A percentile compares a stretch with the other conserved stretches of the same genome.
Conservation (phyloP, 202 grass and related monocot genomes). For the Zizania palustris region DNA sequence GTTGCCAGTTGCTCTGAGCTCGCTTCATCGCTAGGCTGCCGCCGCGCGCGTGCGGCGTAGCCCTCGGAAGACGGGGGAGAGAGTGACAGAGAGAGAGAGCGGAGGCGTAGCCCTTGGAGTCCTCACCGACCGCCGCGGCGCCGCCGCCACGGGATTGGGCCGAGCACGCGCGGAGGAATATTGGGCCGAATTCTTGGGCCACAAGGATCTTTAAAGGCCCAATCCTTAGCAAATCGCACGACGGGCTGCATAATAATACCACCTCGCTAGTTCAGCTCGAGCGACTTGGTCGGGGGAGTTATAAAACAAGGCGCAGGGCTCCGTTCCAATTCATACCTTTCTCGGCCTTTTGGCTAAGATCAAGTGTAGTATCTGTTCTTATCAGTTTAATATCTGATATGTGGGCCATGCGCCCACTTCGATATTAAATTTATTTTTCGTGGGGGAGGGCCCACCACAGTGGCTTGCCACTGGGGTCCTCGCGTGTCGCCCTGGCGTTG, state of each 20-base stretch:
- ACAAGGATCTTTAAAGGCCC: background rate
- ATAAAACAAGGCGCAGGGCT: background rate
- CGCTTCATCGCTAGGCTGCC: too few species aligned
- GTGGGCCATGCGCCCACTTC: constrained; percentile 45
- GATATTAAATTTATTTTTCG: constrained; percentile 73
- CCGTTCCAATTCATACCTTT: constrained; percentile 35
- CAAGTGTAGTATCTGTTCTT: constrained; percentile 65
- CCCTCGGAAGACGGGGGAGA: too few species aligned
- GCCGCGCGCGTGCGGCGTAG: too few species aligned
- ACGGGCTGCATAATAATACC: background rate
- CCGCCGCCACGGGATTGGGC: background rate
- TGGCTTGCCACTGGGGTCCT: constrained; percentile 42
- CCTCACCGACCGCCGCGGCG: background rate
- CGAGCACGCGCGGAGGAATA: background rate
- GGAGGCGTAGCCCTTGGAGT: too few species aligned
- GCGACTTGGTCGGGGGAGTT: background rate
- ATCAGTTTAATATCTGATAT: constrained; percentile 80
- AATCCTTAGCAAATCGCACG: background rate
- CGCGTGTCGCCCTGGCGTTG: constrained; percentile 34
- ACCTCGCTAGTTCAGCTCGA: background rate
- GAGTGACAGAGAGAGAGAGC: too few species aligned
- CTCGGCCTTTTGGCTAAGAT: constrained; percentile 89
- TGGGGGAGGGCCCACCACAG: constrained; percentile 26
- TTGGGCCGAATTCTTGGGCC: background rate
- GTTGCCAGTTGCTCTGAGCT: too few species aligned